Evolutionary conservation across 1,284 basidiomycete species (phyloP).

Genomic region (Amylostereum areolatum): DNA sequence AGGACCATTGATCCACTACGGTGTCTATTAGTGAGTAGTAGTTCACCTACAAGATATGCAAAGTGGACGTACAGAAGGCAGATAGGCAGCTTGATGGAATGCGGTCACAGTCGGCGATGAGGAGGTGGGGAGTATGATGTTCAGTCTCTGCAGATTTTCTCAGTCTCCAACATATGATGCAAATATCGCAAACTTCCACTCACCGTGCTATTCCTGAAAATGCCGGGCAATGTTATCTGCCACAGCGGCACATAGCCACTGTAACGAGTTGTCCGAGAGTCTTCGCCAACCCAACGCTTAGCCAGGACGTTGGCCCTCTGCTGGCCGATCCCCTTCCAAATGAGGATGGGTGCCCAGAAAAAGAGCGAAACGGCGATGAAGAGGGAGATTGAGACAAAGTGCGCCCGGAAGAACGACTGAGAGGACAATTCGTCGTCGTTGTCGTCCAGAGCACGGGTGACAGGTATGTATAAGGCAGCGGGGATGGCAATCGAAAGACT

Average conservation of each 20-base stretch:
- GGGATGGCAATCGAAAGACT: constrained; percentile 39
- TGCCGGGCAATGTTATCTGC: constrained; percentile 35
- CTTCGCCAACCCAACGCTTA: constrained; percentile 36
- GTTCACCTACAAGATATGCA: neutral
- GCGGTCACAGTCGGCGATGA: constrained; percentile 24
- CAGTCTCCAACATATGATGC: neutral
- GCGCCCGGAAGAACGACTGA: constrained; percentile 28
- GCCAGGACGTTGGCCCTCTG: constrained; percentile 33
- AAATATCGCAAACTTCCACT: constrained; percentile 15
- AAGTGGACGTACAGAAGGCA: constrained; percentile 34
- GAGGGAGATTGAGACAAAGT: constrained; percentile 30
- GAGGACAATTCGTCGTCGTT: constrained; percentile 7
- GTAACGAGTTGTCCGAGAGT: constrained; percentile 25
- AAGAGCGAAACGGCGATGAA: constrained; percentile 34
- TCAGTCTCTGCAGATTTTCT: constrained; percentile 28
- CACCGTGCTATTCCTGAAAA: constrained; percentile 35
- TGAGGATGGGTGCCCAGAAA: constrained; percentile 36
- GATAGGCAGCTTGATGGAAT: constrained; percentile 39
- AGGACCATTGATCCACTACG: constrained; percentile 28
- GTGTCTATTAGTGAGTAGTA: neutral
- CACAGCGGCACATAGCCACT: constrained; percentile 34
- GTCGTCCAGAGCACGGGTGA: constrained; percentile 23
- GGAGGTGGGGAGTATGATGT: constrained; percentile 31
- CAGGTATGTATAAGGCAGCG: constrained; percentile 31
- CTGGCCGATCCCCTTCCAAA: constrained; percentile 47